Evolutionary conservation across 2,329 filamentous ascomycete genomes (phyloP), one percentile per base, ranked within the genome.

Genomic region (Clarireedia hainanense): DNA sequence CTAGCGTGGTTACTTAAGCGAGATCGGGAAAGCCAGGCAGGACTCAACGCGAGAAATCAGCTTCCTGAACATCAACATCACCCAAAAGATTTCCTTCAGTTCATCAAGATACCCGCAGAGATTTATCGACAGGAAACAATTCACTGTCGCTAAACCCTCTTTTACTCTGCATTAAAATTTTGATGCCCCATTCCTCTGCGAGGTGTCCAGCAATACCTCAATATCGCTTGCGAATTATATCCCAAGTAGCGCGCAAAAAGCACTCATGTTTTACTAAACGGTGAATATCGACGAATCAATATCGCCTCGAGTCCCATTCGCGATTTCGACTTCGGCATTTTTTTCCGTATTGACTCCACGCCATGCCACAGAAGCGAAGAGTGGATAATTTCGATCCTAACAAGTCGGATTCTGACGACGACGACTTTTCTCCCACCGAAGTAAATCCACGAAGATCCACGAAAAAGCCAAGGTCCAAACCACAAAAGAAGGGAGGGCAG

Each of bases 341-440:
- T 23, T 42, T 6, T 2, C 6, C 30, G 34, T 6, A 6, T 34
- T 37, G 47, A 56, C 12, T 37, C 17, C 49, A 52, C 60, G 61
- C 51, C 55, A 70, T 70, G 68, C 66, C 66, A 45, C 52, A 43
- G 45, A 58, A 58, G 47, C 68, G 83, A 53, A 86, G 84, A 75
- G 70, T 82, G 55, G 77, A 81, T 60, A 75, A 76, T 54, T 86
- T 85, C 62, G 83, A 86, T 68, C 81, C 80, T 3, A 85, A 85
- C 68, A 79, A 83, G 66, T 86, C 83, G 50, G 83, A 86, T 62
- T 75, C 83, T 2, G 78, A 83, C 50, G 83, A 86, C 65, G 81
- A 83, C 61, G 84, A 84, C 68, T 86, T 86, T 64, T 78, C 83
- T 57, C 82, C 82, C 15, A 67, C 70, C 15, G 75, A 77, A 61